Evolutionary conservation across 2,329 filamentous ascomycete species (phyloP).

Genomic region (Epichloe sibirici): DNA sequence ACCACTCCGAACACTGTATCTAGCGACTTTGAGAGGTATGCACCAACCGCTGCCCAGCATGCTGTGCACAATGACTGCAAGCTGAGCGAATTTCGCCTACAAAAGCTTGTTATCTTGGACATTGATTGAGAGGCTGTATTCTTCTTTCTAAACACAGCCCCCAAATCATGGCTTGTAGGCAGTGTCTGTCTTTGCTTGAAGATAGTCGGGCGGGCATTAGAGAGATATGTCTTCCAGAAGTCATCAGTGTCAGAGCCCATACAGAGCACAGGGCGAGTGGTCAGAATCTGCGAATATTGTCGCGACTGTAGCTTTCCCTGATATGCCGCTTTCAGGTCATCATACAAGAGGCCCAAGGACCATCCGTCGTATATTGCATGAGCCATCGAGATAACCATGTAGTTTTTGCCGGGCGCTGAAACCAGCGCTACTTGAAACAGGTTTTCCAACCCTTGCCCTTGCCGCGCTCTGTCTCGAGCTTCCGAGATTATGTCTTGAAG

Average conservation of each 20-base stretch:
- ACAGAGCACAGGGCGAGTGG: slow-evolving; percentile 5
- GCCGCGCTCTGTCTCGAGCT: slow-evolving; percentile 25
- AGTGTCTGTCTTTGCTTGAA: slow-evolving; percentile 9
- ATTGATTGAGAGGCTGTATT: slow-evolving; percentile 1
- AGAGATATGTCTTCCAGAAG: slow-evolving; percentile 65
- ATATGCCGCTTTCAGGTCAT: slow-evolving; percentile 58
- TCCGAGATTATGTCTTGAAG: slow-evolving; percentile 23
- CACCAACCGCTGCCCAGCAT: slow-evolving; percentile 62
- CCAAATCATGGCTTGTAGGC: not conserved
- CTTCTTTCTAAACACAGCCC: slow-evolving; percentile 7
- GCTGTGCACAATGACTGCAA: slow-evolving; percentile 66
- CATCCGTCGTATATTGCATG: slow-evolving; percentile 87
- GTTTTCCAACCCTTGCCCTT: slow-evolving; percentile 20
- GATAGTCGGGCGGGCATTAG: slow-evolving; percentile 30
- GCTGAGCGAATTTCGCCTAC: slow-evolving; percentile 54
- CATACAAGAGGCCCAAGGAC: slow-evolving; percentile 64
- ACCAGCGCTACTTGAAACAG: slow-evolving; percentile 40
- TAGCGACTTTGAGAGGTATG: slow-evolving; percentile 47
- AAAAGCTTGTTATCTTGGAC: slow-evolving; percentile 37
- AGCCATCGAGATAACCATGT: slow-evolving; percentile 57
- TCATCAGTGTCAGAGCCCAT: slow-evolving; percentile 13
- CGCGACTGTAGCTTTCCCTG: slow-evolving; percentile 26
- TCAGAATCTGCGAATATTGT: slow-evolving; percentile 18
- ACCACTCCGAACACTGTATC: slow-evolving; percentile 77
- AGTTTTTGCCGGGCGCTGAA: slow-evolving; percentile 20